phyloP scores from a whole-genome alignment of 768 basidiomycete species.

The Termitomyces sp. region DNA sequence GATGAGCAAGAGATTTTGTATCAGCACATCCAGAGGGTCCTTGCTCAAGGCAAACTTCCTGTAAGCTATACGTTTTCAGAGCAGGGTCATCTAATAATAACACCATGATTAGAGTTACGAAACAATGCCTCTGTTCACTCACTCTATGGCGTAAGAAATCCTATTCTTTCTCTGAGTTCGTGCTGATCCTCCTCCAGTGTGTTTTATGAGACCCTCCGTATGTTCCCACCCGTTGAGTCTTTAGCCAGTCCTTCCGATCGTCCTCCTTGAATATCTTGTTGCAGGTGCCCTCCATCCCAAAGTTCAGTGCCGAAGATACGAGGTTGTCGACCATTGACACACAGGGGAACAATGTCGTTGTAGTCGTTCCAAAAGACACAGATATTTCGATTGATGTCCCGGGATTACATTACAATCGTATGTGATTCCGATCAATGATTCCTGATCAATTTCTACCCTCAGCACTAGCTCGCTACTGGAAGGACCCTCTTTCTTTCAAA shows the following conservation, averaged over 20 bases:
- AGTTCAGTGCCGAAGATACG: conserved; percentile 43
- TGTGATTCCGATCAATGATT: conserved; percentile 4
- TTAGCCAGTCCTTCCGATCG: neutral
- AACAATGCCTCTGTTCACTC: conserved; percentile 34
- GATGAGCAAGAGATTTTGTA: conserved; percentile 42
- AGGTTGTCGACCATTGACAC: conserved; percentile 28
- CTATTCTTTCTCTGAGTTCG: neutral
- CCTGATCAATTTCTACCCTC: neutral
- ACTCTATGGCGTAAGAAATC: conserved; percentile 32
- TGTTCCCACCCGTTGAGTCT: conserved; percentile 41
- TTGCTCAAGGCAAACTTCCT: conserved; percentile 26
- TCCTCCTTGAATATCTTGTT: neutral
- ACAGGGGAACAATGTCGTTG: conserved; percentile 31
- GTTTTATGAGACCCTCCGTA: conserved; percentile 45
- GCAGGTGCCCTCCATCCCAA: conserved; percentile 40
- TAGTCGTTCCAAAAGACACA: conserved; percentile 42
- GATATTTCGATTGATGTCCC: conserved; percentile 30
- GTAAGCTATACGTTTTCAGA: conserved; percentile 15
- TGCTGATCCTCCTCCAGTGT: conserved; percentile 27
- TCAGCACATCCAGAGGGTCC: conserved; percentile 29
- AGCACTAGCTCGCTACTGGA: conserved; percentile 50
- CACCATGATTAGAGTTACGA: conserved; percentile 29
- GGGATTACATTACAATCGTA: conserved; percentile 51
- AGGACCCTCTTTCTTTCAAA: conserved; percentile 44
- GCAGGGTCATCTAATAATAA: neutral